Evolutionary conservation across 1,284 basidiomycete genomes (phyloP).

Genomic region (Cerrena zonata): DNA sequence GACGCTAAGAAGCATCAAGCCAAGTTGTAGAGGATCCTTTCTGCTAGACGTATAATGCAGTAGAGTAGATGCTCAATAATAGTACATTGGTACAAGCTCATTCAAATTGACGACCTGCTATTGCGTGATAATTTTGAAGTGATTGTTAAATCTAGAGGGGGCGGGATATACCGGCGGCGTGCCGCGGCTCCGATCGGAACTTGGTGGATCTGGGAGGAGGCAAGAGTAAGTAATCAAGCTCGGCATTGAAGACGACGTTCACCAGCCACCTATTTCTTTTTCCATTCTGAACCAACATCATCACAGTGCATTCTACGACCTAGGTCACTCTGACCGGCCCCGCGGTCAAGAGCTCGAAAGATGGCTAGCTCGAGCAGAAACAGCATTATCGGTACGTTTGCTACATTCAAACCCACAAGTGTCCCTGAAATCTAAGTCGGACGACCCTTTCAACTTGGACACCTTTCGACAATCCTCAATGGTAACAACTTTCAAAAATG

Average conservation of each 20-base stretch:
- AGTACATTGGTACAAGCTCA: too few relatives aligned
- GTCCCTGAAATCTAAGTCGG: conserved; percentile 4
- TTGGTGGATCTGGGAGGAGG: too few relatives aligned
- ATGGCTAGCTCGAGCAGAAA: conserved; percentile 42
- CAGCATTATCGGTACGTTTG: conserved; percentile 64
- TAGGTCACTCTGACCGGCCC: neutral
- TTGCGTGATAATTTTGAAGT: neutral
- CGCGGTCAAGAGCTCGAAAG: neutral
- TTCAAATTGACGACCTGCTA: too few relatives aligned
- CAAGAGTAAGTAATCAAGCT: neutral
- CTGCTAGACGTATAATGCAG: neutral
- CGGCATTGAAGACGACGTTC: neutral
- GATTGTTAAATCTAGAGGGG: neutral
- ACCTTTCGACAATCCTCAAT: conserved; percentile 6
- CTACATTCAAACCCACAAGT: conserved; percentile 3
- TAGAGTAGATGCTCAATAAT: too few relatives aligned
- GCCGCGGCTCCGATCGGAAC: too few relatives aligned
- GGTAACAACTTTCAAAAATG: conserved; percentile 7
- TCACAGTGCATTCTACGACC: neutral
- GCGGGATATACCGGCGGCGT: neutral
- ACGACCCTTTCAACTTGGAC: conserved; percentile 5
- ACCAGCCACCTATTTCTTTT: neutral
- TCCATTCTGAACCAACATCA: neutral
- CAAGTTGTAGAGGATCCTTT: neutral
- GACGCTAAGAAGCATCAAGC: conserved; percentile 21